These are phyloP conservation scores for Lanmaoa rubissima DNA, from an alignment of 768 basidiomycete genomes.

Conservation along the genomic window DNA sequence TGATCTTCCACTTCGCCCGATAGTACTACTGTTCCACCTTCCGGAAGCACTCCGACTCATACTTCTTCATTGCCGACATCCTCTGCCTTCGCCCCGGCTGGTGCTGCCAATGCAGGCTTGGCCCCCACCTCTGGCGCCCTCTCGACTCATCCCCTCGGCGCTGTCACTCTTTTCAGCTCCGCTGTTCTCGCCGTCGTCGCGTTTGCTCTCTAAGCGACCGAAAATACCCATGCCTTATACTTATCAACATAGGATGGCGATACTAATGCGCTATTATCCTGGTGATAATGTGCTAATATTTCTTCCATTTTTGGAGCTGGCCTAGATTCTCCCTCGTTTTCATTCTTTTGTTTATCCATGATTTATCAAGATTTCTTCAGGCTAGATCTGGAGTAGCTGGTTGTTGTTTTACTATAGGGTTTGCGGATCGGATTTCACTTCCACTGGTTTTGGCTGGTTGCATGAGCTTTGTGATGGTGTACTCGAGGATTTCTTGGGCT, in stretches of 20 bases:
- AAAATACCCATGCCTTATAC: conserved; percentile 27
- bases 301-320: conserved; percentile 13
- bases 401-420: conserved; percentile 7
- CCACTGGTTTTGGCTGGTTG: conserved; percentile 16
- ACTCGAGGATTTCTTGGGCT: conserved; percentile 14
- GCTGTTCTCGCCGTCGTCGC: conserved; percentile 19
- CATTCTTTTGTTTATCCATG: conserved; percentile 10
- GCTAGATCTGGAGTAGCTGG: conserved; percentile 9
- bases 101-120: conserved; percentile 36
- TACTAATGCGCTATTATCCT: conserved; percentile 28
- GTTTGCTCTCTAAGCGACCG: conserved; percentile 22
- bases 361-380: conserved; percentile 13
- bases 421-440: conserved; percentile 4
- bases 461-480: conserved; percentile 1
- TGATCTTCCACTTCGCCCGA: conserved; percentile 1
- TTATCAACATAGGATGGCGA: conserved; percentile 38
- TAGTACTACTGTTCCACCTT: conserved; percentile 4
- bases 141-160: conserved; percentile 22
- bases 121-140: conserved; percentile 24
- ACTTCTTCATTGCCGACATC: conserved; percentile 12
- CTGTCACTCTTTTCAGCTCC: conserved; percentile 23
- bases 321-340: conserved; percentile 1
- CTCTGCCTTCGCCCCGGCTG: conserved; percentile 20
- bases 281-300: conserved; percentile 16
- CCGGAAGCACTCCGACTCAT: not conserved